phyloP scores from a whole-genome alignment of 306 rosid genomes.

The Quercus rubra region DNA sequence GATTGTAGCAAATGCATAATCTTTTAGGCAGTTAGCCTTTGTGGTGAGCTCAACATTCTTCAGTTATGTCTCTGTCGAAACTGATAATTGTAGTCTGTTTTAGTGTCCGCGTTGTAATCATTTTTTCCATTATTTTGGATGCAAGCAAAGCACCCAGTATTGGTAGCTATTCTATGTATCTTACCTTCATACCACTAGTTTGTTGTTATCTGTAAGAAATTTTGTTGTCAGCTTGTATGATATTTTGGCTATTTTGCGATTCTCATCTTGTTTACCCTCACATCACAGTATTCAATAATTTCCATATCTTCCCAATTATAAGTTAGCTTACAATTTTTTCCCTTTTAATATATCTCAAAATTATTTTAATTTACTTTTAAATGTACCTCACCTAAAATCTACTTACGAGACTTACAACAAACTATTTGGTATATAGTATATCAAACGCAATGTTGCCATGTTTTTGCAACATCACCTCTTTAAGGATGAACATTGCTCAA shows the following conservation, averaged over 20 bases:
- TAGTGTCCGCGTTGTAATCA: conserved; percentile 32
- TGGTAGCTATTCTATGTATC: not conserved
- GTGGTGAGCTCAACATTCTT: conserved; percentile 18
- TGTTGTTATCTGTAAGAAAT: not conserved
- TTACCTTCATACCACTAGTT: not conserved
- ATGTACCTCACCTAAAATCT: too few relatives aligned
- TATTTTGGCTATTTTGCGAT: not conserved
- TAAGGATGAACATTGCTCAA: too few relatives aligned
- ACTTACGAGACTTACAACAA: too few relatives aligned
- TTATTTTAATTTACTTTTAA: too few relatives aligned
- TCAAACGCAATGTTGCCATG: too few relatives aligned
- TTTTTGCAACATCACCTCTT: too few relatives aligned
- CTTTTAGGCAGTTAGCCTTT: conserved; percentile 14
- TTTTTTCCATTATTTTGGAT: conserved; percentile 43
- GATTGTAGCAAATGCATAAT: conserved; percentile 17
- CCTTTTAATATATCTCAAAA: too few relatives aligned
- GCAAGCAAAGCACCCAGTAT: conserved; percentile 37
- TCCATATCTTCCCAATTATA: too few relatives aligned
- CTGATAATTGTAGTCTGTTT: conserved; percentile 31
- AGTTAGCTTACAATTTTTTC: too few relatives aligned
- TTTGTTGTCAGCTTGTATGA: conserved; percentile 1
- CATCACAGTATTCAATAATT: too few relatives aligned
- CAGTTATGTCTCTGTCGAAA: conserved; percentile 25
- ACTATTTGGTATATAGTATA: too few relatives aligned
- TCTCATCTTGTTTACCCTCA: not conserved